Percentiles rank a stretch among this genome's conserved stretches.
Conservation (phyloP, 441 rosid species). For the Populus hybrid region DNA sequence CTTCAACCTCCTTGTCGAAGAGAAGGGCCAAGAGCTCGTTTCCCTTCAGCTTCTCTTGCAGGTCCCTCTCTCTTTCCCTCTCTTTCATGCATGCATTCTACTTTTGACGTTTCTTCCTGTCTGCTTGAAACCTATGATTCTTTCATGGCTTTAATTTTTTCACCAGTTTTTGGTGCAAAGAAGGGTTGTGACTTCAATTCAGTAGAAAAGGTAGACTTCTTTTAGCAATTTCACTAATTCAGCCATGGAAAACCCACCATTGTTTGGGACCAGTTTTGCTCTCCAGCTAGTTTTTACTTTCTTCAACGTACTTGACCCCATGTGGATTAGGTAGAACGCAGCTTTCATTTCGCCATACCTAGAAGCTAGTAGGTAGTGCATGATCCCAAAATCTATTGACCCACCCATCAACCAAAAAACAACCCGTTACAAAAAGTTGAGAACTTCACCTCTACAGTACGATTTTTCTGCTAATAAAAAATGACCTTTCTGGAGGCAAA, state of each 20-base stretch:
- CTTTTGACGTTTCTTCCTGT: conserved; percentile 22
- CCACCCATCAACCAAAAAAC: neutral
- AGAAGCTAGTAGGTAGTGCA: neutral
- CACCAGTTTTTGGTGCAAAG: neutral
- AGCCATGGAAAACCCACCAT: neutral
- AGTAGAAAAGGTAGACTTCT: neutral
- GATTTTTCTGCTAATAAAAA: neutral
- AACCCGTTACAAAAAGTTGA: neutral
- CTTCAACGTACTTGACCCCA: neutral
- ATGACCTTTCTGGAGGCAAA: neutral
- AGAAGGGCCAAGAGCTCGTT: conserved; percentile 42
- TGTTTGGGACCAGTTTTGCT: neutral
- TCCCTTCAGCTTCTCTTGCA: conserved; percentile 59
- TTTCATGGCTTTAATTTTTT: neutral
- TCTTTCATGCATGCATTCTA: conserved; percentile 1
- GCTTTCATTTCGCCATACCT: neutral
- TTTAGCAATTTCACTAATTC: neutral
- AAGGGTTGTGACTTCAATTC: neutral
- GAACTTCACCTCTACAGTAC: neutral
- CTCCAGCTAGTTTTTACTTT: neutral
- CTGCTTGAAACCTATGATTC: neutral
- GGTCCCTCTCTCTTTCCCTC: conserved; percentile 27
- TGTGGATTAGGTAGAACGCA: neutral
- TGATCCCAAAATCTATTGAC: neutral
- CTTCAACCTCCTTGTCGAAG: conserved; percentile 47